These are phyloP conservation scores for Mycena crocata DNA, from an alignment of 768 basidiomycete species.

Conservation along the genomic window DNA sequence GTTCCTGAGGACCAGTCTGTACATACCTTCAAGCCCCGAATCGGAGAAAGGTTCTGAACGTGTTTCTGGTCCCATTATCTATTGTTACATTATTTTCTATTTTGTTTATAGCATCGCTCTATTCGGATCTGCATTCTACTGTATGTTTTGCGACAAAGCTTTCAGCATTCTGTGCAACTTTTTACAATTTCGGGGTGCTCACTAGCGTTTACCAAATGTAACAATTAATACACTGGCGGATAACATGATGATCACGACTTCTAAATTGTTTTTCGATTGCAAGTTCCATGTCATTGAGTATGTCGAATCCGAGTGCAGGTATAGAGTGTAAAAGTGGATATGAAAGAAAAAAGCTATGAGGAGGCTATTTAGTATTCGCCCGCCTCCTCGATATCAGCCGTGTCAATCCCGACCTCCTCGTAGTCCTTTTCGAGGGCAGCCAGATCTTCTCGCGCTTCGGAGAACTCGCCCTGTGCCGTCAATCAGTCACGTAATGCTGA, in stretches of 20 bases:
- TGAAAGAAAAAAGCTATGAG: neutral
- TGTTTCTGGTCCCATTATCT: conserved; percentile 15
- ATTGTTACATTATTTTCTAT: conserved; percentile 29
- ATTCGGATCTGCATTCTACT: conserved; percentile 23
- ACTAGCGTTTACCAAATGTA: conserved; percentile 5
- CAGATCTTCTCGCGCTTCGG: conserved; percentile 97
- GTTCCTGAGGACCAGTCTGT: conserved; percentile 14
- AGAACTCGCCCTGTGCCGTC: conserved; percentile 85
- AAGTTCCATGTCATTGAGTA: too few species aligned
- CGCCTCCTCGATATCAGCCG: conserved; percentile 60
- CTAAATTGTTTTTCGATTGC: too few species aligned
- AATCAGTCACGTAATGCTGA: neutral
- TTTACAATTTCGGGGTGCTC: conserved; percentile 3
- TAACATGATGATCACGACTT: conserved; percentile 1
- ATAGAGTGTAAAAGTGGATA: conserved; percentile 22
- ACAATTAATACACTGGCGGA: conserved; percentile 8
- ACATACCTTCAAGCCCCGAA: conserved; percentile 20
- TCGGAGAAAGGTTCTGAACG: conserved; percentile 31
- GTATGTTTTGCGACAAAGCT: conserved; percentile 8
- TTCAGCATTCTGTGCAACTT: conserved; percentile 8
- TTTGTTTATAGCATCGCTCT: conserved; percentile 27
- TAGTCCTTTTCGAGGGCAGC: conserved; percentile 99
- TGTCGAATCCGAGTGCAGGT: conserved; percentile 28
- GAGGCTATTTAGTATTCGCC: conserved; percentile 30
- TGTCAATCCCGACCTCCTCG: conserved; percentile 80